These are phyloP conservation scores for Nakazawaea pomicola DNA, from an alignment of 805 yeast genomes.

Conservation along the genomic window DNA sequence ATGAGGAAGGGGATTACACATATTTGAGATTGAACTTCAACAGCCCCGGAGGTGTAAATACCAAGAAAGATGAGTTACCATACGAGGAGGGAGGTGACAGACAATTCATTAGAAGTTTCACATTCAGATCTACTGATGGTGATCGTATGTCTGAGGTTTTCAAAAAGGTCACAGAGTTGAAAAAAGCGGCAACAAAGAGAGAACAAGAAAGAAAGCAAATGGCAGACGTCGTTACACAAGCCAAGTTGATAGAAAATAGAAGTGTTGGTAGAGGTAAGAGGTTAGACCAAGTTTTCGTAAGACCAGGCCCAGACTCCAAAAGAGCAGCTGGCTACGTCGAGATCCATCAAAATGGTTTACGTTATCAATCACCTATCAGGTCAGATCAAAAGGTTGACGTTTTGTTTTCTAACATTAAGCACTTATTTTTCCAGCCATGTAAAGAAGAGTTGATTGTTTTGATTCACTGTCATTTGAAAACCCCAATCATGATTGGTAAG, in stretches of 20 bases:
- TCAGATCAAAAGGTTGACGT: constrained; percentile 85
- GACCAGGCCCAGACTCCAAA: constrained; percentile 97
- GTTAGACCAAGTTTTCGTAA: constrained; percentile 80
- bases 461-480: constrained; percentile 87
- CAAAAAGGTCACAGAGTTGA: constrained; percentile 86
- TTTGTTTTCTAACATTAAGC: constrained; percentile 85
- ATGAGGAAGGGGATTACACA: constrained; percentile 94
- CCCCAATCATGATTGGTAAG: constrained; percentile 93
- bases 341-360: constrained; percentile 92
- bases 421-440: constrained; percentile 92
- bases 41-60: constrained; percentile 74
- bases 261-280: constrained; percentile 75
- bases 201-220: constrained; percentile 87
- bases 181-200: constrained; percentile 84
- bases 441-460: constrained; percentile 91
- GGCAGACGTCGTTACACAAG: constrained; percentile 94
- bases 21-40: constrained; percentile 87
- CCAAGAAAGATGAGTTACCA: constrained; percentile 76
- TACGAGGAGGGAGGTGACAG: constrained; percentile 86
- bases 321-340: constrained; percentile 87
- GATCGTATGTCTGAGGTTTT: constrained; percentile 88
- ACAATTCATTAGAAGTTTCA: constrained; percentile 79
- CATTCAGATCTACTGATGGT: constrained; percentile 84
- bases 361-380: constrained; percentile 84
- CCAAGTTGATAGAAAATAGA: constrained; percentile 73